These are phyloP conservation scores for Oryza glumipatula DNA, from an alignment of 176 grass and related monocot species.

Conservation along the genomic window DNA sequence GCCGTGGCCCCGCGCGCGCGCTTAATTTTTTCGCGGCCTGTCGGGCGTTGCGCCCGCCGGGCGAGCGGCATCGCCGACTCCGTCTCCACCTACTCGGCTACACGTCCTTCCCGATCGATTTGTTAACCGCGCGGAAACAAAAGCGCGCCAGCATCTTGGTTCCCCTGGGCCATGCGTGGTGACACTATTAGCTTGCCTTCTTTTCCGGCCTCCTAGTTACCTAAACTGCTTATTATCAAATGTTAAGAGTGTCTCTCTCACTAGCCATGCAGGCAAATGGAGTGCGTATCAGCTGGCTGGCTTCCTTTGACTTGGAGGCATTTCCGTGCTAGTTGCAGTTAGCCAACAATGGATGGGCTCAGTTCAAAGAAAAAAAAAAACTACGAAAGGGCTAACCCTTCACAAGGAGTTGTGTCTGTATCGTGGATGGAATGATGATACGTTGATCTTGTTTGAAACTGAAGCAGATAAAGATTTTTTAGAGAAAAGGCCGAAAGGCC, in stretches of 20 bases:
- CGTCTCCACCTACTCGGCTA: not conserved
- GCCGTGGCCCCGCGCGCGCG: not conserved
- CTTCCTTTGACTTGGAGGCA: not conserved
- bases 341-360: not conserved
- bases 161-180: not conserved
- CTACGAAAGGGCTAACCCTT: too few species aligned
- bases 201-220: slow-evolving; percentile 30
- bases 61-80: not conserved
- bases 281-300: too few species aligned
- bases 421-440: too few species aligned
- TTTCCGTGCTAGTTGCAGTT: not conserved
- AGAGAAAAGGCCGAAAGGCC: too few species aligned
- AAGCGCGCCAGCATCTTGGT: not conserved
- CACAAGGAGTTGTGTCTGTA: too few species aligned
- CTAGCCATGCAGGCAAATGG: not conserved
- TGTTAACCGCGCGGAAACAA: slow-evolving; percentile 17
- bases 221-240: not conserved
- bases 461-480: too few species aligned
- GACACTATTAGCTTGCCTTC: slow-evolving; percentile 36
- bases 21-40: slow-evolving; percentile 34
- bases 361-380: not conserved
- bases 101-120: not conserved
- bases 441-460: too few species aligned
- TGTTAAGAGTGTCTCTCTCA: not conserved
- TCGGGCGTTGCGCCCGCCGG: slow-evolving; percentile 47